phyloP scores from a whole-genome alignment of 1,284 basidiomycete genomes.

The Boletus mariae region DNA sequence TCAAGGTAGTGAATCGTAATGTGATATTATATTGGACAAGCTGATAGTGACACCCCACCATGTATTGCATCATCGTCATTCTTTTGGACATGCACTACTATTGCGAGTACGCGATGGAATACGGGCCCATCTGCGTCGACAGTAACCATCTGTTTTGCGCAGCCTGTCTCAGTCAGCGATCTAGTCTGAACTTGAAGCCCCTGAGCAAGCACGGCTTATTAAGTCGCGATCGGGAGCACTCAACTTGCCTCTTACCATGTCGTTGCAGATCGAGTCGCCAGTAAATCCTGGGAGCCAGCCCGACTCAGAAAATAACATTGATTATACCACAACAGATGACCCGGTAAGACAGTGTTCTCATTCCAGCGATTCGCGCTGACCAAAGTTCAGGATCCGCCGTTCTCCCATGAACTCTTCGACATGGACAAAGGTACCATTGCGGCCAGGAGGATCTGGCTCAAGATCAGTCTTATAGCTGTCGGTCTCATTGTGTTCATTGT shows the following conservation, averaged over 20 bases:
- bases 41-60: constrained; percentile 22
- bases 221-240: constrained; percentile 9
- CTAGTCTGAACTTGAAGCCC: neutral
- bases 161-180: neutral
- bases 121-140: neutral
- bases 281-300: neutral
- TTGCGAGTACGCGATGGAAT: neutral
- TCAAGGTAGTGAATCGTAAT: constrained; percentile 31
- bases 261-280: constrained; percentile 7
- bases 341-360: constrained; percentile 7
- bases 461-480: constrained; percentile 25
- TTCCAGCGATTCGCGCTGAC: constrained; percentile 18
- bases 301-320: neutral
- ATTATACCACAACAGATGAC: constrained; percentile 4
- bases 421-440: constrained; percentile 30
- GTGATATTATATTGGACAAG: constrained; percentile 33
- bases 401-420: constrained; percentile 36
- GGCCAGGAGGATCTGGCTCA: constrained; percentile 34
- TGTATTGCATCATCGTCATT: constrained; percentile 32
- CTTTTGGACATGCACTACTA: constrained; percentile 17
- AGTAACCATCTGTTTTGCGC: too few species aligned
- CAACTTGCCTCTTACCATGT: neutral
- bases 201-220: constrained; percentile 18
- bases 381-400: constrained; percentile 30
- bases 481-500: constrained; percentile 30